Conservation (phyloP, 768 basidiomycete species). For the Boletus tylopilopsis region DNA sequence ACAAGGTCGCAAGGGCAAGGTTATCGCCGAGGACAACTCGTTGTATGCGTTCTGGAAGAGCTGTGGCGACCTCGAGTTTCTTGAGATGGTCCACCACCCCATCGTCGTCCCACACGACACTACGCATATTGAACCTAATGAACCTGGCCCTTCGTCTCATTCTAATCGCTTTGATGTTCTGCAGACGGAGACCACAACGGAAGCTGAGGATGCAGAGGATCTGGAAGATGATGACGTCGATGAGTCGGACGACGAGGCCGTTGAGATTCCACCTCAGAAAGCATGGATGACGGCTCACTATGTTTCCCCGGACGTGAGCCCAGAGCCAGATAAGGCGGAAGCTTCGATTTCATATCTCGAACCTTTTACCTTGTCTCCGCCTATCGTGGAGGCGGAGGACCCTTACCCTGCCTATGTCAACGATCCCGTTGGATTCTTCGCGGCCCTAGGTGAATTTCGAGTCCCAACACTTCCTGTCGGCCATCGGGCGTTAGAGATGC, state of each 20-base stretch:
- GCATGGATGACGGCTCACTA: conserved; percentile 24
- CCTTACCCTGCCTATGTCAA: conserved; percentile 17
- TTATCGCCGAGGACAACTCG: conserved; percentile 23
- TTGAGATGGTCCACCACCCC: conserved; percentile 21
- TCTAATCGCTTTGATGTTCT: conserved; percentile 20
- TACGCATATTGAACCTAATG: not conserved
- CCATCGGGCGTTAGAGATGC: conserved; percentile 35
- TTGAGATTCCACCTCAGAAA: conserved; percentile 24
- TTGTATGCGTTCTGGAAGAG: conserved; percentile 51
- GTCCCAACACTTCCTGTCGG: conserved; percentile 38
- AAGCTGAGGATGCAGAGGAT: not conserved
- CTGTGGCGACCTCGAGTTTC: conserved; percentile 45
- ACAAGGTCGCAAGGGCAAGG: conserved; percentile 27
- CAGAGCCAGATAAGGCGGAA: not conserved
- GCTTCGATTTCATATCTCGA: not conserved
- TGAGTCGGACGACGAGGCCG: conserved; percentile 4
- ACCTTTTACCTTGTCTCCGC: not conserved
- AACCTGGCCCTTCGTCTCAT: conserved; percentile 4
- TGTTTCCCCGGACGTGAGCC: not conserved
- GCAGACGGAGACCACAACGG: not conserved
- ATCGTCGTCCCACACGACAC: not conserved
- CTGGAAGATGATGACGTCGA: conserved; percentile 3
- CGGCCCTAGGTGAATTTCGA: conserved; percentile 29
- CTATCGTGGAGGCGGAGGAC: not conserved
- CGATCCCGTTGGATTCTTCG: conserved; percentile 35